Percentiles rank a stretch among this genome's conserved stretches.
Evolutionary conservation across 192 early-diverging fungal species (phyloP).

Genomic region (Dispira simplex): DNA sequence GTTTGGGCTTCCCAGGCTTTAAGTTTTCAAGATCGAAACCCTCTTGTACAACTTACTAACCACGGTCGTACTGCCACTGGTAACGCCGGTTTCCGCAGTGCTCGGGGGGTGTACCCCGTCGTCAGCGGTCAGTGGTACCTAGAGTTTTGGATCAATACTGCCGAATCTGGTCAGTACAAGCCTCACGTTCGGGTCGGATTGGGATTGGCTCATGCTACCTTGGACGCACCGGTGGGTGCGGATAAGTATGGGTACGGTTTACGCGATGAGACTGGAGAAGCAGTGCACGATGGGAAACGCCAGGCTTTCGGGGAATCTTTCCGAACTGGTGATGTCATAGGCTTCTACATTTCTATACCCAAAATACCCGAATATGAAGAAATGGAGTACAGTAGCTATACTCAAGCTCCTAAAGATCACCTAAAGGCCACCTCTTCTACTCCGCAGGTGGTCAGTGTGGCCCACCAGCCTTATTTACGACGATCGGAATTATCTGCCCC

Average conservation of each 20-base stretch:
- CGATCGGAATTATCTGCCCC: neutral
- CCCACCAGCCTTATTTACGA: neutral
- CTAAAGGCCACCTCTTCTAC: neutral
- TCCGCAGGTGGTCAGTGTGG: neutral
- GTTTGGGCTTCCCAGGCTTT: conserved; percentile 12
- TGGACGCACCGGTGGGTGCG: conserved; percentile 47
- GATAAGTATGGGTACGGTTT: conserved; percentile 48
- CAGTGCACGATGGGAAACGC: neutral
- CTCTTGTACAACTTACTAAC: conserved; percentile 34
- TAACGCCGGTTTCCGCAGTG: conserved; percentile 45
- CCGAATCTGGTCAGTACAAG: conserved; percentile 21
- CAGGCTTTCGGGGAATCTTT: conserved; percentile 37
- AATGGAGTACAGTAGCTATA: neutral
- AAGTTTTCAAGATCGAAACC: conserved; percentile 38
- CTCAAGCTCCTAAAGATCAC: neutral
- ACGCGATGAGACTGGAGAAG: conserved; percentile 43
- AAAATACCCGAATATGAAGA: neutral
- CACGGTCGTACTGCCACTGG: conserved; percentile 42
- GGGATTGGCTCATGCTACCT: conserved; percentile 42
- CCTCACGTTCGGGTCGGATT: conserved; percentile 48
- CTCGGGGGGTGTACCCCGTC: conserved; percentile 40
- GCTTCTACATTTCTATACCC: conserved; percentile 37
- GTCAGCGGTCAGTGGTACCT: conserved; percentile 45
- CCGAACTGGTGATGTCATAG: conserved; percentile 44
- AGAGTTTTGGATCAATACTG: conserved; percentile 35